Evolutionary conservation across 345 rosid species (phyloP), one percentile per base, ranked within the genome.

Genomic region (Psidium friedrichsthalianum): DNA sequence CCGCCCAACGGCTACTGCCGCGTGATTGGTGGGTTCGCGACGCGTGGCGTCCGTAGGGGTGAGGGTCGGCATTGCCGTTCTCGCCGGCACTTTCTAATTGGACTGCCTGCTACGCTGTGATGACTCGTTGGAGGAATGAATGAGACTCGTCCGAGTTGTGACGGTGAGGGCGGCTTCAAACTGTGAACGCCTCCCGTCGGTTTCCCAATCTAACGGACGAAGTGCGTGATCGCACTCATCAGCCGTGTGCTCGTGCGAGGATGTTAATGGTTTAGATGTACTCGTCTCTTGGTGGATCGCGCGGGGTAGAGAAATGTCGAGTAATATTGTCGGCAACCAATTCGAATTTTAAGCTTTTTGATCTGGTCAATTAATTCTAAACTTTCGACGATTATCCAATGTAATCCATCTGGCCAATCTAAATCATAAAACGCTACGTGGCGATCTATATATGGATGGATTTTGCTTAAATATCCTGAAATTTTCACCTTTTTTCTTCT

Each of bases 381-480:
- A 27, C 5, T 13, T 59, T 27, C 27, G 32, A 59, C 3, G 13
- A 53, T 53, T 53, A 5, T 59, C 3, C 16, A 14, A 14, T 27
- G 0, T 1, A 27, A 0, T 59, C 2, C 0, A 27, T 27, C 2
- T 2, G 0, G 1, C 0, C 20, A 27, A 59, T 27, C 2, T 27
- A 59, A 0, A 7, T 0, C 1, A 1, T 6, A 58, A 12, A 5
- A 25, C 0, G 0, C 1, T 0, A 25, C 1, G 3, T 5, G 1
- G 0, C 2, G 14, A 6, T 57, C 25, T 2, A 57, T 56, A 56
- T 22, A 11, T 24, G 10, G 61, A 24, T 2, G 5, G 2, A 4
- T 1, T 0, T 56, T 24, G 53, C 53, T 44, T 4, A 51, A 56
- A 56, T 24, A 2, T 9, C n/a, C n/a, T 25, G 2, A 25, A n/a